These are phyloP conservation scores for Arachis monticola DNA, from an alignment of 331 rosid species.

Conservation along the genomic window DNA sequence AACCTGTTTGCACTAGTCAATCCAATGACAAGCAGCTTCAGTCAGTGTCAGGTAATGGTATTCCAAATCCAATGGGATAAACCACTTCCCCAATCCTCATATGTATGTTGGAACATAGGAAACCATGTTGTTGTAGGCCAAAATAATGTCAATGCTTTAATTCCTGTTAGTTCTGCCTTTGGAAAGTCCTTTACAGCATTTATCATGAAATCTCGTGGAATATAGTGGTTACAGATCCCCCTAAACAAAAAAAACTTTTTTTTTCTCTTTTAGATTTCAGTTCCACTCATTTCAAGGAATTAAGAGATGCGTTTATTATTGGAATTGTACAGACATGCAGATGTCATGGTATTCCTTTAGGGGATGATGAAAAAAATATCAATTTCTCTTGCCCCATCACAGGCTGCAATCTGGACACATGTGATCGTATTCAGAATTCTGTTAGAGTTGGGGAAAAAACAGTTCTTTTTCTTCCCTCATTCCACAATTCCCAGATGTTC, in stretches of 20 bases:
- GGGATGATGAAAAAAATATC: conserved; percentile 39
- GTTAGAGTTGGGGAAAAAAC: conserved; percentile 68
- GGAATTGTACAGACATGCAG: conserved; percentile 69
- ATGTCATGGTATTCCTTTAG: conserved; percentile 71
- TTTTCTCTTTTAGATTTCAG: conserved; percentile 2
- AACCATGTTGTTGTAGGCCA: neutral
- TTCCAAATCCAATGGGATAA: conserved; percentile 12
- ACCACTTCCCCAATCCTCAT: conserved; percentile 14
- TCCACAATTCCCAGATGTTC: conserved; percentile 51
- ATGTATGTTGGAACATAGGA: neutral
- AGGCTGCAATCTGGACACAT: conserved; percentile 56
- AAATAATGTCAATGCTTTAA: conserved; percentile 25
- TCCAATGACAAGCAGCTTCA: conserved; percentile 55
- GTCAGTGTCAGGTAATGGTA: conserved; percentile 61
- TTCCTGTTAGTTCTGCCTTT: conserved; percentile 12
- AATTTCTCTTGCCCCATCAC: conserved; percentile 61
- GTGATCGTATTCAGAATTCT: conserved; percentile 55
- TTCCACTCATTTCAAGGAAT: conserved; percentile 37
- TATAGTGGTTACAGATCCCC: neutral
- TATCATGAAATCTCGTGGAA: conserved; percentile 7
- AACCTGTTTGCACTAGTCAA: conserved; percentile 55
- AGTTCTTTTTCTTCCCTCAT: conserved; percentile 66
- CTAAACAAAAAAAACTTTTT: neutral
- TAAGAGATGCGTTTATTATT: conserved; percentile 29
- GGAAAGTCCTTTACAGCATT: conserved; percentile 6